Evolutionary conservation across 495 filamentous ascomycete species (phyloP), one percentile per base, ranked within the genome.

Genomic region (Xylaria nigripes): DNA sequence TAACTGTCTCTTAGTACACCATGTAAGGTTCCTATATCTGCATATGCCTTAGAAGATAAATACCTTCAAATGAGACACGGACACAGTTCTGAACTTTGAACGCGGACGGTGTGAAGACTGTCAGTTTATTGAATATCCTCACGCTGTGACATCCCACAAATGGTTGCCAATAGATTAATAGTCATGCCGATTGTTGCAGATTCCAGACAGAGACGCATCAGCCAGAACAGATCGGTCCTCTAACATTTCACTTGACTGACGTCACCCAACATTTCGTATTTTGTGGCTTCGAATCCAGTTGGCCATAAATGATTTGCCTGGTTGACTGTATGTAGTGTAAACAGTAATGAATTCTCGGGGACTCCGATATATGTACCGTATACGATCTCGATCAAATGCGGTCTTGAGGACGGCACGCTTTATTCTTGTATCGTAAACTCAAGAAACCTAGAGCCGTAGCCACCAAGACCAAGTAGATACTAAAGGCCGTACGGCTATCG

Each of bases 161-260:
- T n/a, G n/a, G n/a, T n/a, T n/a, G 15, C 15, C 9, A 40, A 40
- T 30, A 4, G 3, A 40, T 18, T 4, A 34, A 34, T 38, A 21
- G 42, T n/a, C 22, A 27, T 29, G 50, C 41, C 13, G 27, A 45
- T 36, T 19, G 21, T 19, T 45, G 21, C 44, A 24, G 9, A 9
- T 21, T 48, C n/a, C 34, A 53, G 36, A 1, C n/a, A 9, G 40
- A 54, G 10, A 54, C 51, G 44, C 51, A 44, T 54, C 51, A 43
- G 44, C 23, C 18, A 30, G 19, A 18, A 42, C 10, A n/a, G n/a
- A 30, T 38, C 32, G 15, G 34, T 9, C 18, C 34, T 34, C 40
- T 23, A 43, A 6, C 16, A 22, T 45, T 46, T 30, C 19, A n/a
- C 15, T 23, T 7, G 18, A 44, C 24, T 54, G 38, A 54, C 51